Evolutionary conservation across 164 flowering plant genomes (phyloP).

Genomic region (Liquidambar formosana): DNA sequence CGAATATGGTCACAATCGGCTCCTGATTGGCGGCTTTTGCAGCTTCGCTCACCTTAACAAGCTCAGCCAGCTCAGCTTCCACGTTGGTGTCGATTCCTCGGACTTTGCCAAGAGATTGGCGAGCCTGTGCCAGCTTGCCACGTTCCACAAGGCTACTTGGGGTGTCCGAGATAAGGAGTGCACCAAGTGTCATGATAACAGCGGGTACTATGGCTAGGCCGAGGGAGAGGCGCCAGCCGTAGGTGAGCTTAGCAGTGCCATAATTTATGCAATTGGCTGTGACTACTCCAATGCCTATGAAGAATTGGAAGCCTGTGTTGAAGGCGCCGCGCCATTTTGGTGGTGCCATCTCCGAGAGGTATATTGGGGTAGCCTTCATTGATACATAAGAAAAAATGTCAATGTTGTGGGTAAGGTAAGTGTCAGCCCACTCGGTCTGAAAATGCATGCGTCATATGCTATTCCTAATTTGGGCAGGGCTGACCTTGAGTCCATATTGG

Average conservation of each 20-base stretch:
- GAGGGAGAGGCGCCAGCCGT: conserved; percentile 76
- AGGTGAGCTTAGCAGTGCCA: conserved; percentile 33
- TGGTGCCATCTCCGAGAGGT: conserved; percentile 76
- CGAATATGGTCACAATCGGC: conserved; percentile 44
- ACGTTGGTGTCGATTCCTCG: conserved; percentile 39
- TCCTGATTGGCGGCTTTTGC: conserved; percentile 31
- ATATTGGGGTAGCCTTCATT: conserved; percentile 61
- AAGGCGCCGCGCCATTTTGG: conserved; percentile 70
- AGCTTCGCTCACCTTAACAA: conserved; percentile 31
- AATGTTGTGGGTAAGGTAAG: background rate
- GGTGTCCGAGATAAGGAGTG: conserved; percentile 54
- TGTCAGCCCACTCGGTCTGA: too few relatives aligned
- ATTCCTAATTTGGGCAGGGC: too few relatives aligned
- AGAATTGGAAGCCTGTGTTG: conserved; percentile 64
- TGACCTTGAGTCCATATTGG: too few relatives aligned
- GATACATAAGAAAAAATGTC: background rate
- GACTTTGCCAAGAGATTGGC: conserved; percentile 27
- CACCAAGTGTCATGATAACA: conserved; percentile 46
- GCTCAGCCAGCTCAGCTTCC: conserved; percentile 44
- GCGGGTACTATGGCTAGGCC: conserved; percentile 70
- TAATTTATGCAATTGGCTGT: conserved; percentile 55
- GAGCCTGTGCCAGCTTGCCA: conserved; percentile 45
- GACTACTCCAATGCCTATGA: conserved; percentile 58
- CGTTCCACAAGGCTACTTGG: conserved; percentile 57
- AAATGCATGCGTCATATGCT: too few relatives aligned